A percentile compares a stretch with the other conserved stretches of the same genome.
These are phyloP conservation scores for Colletotrichum simmondsii DNA, from an alignment of 2,329 filamentous ascomycete genomes.

Conservation along the genomic window DNA sequence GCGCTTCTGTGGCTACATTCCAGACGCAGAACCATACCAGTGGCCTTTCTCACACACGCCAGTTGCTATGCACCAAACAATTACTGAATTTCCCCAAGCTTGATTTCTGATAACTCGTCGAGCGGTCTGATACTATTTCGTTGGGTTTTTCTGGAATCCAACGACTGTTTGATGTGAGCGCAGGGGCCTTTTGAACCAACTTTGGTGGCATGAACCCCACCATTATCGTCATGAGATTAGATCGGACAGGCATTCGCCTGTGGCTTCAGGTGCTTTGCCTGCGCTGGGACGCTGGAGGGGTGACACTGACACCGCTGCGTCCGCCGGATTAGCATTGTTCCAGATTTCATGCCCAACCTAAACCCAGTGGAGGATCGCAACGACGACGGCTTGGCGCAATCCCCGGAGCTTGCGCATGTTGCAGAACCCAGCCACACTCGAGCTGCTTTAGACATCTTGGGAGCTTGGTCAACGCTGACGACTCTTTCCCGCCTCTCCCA, in stretches of 20 bases:
- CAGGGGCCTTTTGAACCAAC: constrained; percentile 18
- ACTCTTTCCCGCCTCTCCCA: constrained; percentile 28
- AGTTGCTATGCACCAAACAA: not conserved
- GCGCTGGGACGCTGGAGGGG: constrained; percentile 6
- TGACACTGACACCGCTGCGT: constrained; percentile 14
- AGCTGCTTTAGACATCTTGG: constrained; percentile 24
- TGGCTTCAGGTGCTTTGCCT: constrained; percentile 6
- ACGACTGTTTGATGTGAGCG: not conserved
- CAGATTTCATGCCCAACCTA: constrained; percentile 25
- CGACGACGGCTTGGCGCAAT: constrained; percentile 29
- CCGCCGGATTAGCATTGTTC: constrained; percentile 33
- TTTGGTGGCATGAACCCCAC: constrained; percentile 26
- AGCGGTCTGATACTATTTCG: not conserved
- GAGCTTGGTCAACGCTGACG: constrained; percentile 35
- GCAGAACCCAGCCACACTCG: constrained; percentile 35
- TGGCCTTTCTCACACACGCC: not conserved
- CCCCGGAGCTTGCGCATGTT: constrained; percentile 35
- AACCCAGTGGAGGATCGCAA: constrained; percentile 21
- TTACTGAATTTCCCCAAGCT: not conserved
- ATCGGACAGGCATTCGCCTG: not conserved
- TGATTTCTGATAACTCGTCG: not conserved
- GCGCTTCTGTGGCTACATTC: not conserved
- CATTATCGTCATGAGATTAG: constrained; percentile 24
- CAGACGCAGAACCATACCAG: not conserved
- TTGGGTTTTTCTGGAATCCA: not conserved